Percentiles rank a stretch among this genome's conserved stretches.
phyloP scores from a whole-genome alignment of 2,329 filamentous ascomycete species.

The Colletotrichum viniferum region DNA sequence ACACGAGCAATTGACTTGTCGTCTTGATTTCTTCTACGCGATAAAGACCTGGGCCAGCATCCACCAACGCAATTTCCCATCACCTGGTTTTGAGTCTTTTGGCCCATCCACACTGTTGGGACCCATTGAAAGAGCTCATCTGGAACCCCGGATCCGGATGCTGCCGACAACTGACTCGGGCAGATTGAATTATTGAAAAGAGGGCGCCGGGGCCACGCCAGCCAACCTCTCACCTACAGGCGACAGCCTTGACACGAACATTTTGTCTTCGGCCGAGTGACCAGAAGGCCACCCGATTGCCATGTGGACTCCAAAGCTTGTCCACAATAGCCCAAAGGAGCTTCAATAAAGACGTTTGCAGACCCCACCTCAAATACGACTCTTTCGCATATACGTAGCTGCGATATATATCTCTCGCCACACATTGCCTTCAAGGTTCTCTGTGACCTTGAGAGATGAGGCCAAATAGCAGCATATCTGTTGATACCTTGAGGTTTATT shows the following conservation, averaged over 20 bases:
- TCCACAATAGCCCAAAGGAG: background rate
- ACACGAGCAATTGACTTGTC: background rate
- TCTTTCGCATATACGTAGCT: background rate
- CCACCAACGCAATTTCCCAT: background rate
- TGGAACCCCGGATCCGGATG: background rate
- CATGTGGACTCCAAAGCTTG: background rate
- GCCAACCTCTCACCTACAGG: background rate
- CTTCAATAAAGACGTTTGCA: background rate
- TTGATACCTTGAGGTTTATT: no score
- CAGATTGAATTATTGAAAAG: slow-evolving; percentile 6
- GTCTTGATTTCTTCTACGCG: background rate
- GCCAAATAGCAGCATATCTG: no score
- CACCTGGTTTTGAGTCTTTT: background rate
- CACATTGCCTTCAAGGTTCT: no score
- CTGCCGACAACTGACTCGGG: slow-evolving; percentile 8
- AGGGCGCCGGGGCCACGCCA: background rate
- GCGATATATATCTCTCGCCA: background rate
- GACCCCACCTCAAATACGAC: background rate
- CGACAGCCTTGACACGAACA: background rate
- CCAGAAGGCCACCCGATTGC: background rate
- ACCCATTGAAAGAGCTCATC: background rate
- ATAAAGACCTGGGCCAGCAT: background rate
- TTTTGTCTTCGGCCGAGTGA: background rate
- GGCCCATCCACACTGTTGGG: background rate
- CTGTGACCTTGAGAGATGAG: no score